Evolutionary conservation across 306 rosid species (phyloP).

Genomic region (Ammopiptanthus mongolicus): DNA sequence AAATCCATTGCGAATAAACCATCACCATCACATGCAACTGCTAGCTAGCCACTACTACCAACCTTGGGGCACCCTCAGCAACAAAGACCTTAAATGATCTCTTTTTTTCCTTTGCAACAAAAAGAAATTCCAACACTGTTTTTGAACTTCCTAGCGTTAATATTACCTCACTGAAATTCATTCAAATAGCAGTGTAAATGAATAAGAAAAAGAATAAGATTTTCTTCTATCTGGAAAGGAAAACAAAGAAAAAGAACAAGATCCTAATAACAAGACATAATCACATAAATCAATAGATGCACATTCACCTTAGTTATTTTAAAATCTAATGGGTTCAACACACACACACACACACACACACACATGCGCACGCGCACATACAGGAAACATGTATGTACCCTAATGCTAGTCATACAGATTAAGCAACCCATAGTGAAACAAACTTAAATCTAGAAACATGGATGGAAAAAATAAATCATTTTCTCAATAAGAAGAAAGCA

Average conservation of each 20-base stretch:
- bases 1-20: slow-evolving; percentile 3
- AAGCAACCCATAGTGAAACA: not conserved
- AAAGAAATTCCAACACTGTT: slow-evolving; percentile 94
- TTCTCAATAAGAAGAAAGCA: not conserved
- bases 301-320: not conserved
- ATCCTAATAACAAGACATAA: slow-evolving; percentile 9
- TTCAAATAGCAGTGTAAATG: slow-evolving; percentile 16
- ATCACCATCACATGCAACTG: not conserved
- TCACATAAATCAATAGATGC: slow-evolving; percentile 2
- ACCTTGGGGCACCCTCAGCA: slow-evolving; percentile 99
- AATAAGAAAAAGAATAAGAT: not conserved
- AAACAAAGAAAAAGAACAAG: not conserved
- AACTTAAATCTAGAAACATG: not conserved
- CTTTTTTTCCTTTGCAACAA: slow-evolving; percentile 91
- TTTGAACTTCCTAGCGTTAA: slow-evolving; percentile 94
- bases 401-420: not conserved
- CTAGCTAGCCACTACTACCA: slow-evolving; percentile 24
- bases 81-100: slow-evolving; percentile 92
- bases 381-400: not conserved
- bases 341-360: not conserved
- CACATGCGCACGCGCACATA: not conserved
- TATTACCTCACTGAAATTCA: slow-evolving; percentile 82
- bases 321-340: not conserved
- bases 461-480: not conserved
- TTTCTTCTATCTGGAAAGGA: not conserved